Base-by-base conservation (phyloP, 2,329 filamentous ascomycete genomes). In the Eurotiales sp. region DNA sequence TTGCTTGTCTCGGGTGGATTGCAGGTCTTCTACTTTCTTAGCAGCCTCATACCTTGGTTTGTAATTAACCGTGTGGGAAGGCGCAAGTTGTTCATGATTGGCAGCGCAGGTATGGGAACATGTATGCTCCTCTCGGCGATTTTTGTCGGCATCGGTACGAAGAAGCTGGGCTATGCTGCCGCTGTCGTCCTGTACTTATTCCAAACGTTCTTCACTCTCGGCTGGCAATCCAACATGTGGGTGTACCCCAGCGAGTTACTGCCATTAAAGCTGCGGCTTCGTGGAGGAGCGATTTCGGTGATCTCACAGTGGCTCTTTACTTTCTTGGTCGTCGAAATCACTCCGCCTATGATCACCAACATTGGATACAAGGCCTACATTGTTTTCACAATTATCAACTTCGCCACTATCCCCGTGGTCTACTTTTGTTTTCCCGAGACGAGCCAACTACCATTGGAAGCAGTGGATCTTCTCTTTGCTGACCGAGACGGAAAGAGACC, bases 171-270 rank as follows among this genome's bases (percentile, higher is more conserved):
- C 34, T 72, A 70, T 58, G 69, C 68, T 39, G 69, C 69, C 4
- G 67, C 77, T 8, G 82, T 85, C 3, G 84, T 83, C 51, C 69
- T 87, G n/a, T 87, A 87, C 69, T 77, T 82, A 3, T 87, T 86
- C 67, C 86, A 86, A 59, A 81, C 82, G 2, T 83, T 82, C 50
- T 87, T 86, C 56, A 84, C 83, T 27, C 82, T 83, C 0, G 82
- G 81, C 1, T 85, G 81, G 77, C 64, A 85, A 14, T 82, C 83
- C n/a, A 73, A 85, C 19, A 83, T 83, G 1, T 87, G 82, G 83
- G 46, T 70, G 50, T 70, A 72, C 51, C 70, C 76, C 0, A 74
- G 77, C 43, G 79, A 79, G 57, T 65, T 79, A 61, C 78, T 77
- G 51, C 78, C 78, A 4, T 72, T 79, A 63, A 77, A 77, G 65